Conservation (phyloP, 352 stramenopile genomes). For the Nothophytophthora sp. region DNA sequence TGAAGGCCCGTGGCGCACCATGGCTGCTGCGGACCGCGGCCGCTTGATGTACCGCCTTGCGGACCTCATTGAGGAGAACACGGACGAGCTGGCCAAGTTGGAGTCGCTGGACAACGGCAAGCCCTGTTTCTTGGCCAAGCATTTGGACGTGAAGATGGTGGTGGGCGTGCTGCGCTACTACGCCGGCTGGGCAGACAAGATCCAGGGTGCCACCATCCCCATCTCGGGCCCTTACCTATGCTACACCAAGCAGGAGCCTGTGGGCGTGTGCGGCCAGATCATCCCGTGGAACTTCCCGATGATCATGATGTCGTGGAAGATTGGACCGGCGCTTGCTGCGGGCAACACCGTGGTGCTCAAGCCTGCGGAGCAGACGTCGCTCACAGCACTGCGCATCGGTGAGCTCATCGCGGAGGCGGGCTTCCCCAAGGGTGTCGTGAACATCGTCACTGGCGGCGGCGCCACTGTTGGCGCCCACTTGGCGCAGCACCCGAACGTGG, state of each 20-base stretch:
- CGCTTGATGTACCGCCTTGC: constrained; percentile 43
- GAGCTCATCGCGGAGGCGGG: constrained; percentile 80
- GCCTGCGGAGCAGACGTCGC: constrained; percentile 93
- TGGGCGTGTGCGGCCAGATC: constrained; percentile 92
- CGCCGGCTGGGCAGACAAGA: constrained; percentile 88
- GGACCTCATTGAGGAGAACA: constrained; percentile 52
- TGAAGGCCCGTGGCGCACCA: constrained; percentile 61
- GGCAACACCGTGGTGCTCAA: constrained; percentile 96
- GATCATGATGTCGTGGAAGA: constrained; percentile 96
- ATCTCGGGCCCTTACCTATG: constrained; percentile 51
- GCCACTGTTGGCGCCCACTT: constrained; percentile 41
- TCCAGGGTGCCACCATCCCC: constrained; percentile 78
- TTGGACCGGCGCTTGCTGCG: constrained; percentile 83
- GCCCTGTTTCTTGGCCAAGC: constrained; percentile 79
- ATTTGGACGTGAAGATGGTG: constrained; percentile 84
- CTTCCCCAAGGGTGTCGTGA: constrained; percentile 77
- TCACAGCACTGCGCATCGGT: constrained; percentile 90
- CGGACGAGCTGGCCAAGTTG: constrained; percentile 64
- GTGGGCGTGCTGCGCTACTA: constrained; percentile 92
- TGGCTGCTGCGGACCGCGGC: constrained; percentile 38
- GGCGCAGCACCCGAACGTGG: constrained; percentile 51
- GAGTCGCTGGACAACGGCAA: constrained; percentile 97
- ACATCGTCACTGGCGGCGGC: constrained; percentile 68
- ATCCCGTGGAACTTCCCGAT: constrained; percentile 98
- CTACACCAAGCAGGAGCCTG: constrained; percentile 76